These are phyloP conservation scores for Echinosophora koreensis DNA, from an alignment of 306 rosid species.

Conservation along the genomic window DNA sequence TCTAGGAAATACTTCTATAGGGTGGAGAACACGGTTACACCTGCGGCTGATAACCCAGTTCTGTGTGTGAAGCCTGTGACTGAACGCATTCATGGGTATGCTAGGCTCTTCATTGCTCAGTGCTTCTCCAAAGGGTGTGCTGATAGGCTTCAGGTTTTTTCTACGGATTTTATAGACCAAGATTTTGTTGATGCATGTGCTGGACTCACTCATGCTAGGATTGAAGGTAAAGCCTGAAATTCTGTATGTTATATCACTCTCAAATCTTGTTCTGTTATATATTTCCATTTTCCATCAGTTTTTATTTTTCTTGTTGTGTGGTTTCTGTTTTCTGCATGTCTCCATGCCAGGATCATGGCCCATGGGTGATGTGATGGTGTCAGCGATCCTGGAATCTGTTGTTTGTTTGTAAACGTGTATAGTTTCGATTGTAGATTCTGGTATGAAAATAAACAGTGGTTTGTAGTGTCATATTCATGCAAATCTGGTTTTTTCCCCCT, in stretches of 20 bases:
- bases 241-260: background rate
- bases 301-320: background rate
- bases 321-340: background rate
- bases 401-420: background rate
- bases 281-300: background rate
- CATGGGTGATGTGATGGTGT: background rate
- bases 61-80: conserved; percentile 91
- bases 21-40: conserved; percentile 94
- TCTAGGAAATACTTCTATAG: conserved; percentile 85
- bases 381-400: background rate
- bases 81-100: conserved; percentile 69
- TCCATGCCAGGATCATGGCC: background rate
- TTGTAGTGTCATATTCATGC: background rate
- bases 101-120: conserved; percentile 77
- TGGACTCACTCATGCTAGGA: conserved; percentile 76
- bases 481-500: background rate
- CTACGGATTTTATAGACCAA: conserved; percentile 77
- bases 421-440: conserved; percentile 19
- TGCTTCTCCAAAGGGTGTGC: conserved; percentile 60
- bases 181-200: conserved; percentile 92
- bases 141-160: conserved; percentile 75
- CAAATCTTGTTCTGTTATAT: background rate
- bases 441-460: background rate
- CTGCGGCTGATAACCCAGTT: conserved; percentile 78
- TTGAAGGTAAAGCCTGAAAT: conserved; percentile 67